These are phyloP conservation scores for Paecilomyces variotii DNA, from an alignment of 2,329 filamentous ascomycete species.

Conservation along the genomic window DNA sequence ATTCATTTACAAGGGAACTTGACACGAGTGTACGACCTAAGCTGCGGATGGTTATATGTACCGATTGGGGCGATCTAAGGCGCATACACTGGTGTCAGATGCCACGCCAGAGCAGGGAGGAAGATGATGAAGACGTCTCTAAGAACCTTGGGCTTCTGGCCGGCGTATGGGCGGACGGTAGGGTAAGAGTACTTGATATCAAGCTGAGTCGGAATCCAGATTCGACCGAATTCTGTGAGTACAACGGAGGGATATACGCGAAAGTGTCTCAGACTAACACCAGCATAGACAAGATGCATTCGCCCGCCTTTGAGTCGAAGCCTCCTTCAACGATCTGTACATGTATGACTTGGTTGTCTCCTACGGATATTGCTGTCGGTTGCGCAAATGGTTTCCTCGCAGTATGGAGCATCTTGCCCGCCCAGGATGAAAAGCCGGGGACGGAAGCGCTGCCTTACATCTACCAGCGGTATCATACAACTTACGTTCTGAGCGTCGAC, in stretches of 20 bases:
- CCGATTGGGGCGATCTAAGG: slow-evolving; percentile 49
- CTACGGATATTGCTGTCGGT: slow-evolving; percentile 46
- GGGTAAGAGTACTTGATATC: slow-evolving; percentile 48
- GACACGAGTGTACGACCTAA: slow-evolving; percentile 37
- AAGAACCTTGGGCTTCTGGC: slow-evolving; percentile 46
- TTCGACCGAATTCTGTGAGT: slow-evolving; percentile 26
- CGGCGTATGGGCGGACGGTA: slow-evolving; percentile 52
- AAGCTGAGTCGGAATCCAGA: slow-evolving; percentile 19
- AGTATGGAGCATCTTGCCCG: slow-evolving; percentile 41
- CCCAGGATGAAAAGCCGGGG: slow-evolving; percentile 4
- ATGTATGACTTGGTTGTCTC: slow-evolving; percentile 50
- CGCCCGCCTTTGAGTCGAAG: slow-evolving; percentile 43
- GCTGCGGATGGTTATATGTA: slow-evolving; percentile 46
- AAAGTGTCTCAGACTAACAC: background rate
- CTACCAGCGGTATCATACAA: slow-evolving; percentile 28
- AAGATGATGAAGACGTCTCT: slow-evolving; percentile 20
- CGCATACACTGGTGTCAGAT: slow-evolving; percentile 51
- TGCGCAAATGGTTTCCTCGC: slow-evolving; percentile 50
- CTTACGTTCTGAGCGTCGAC: slow-evolving; percentile 30
- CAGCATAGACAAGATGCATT: slow-evolving; percentile 33
- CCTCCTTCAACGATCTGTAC: slow-evolving; percentile 48
- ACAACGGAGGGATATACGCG: background rate
- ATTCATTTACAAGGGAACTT: slow-evolving; percentile 27
- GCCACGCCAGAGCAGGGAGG: slow-evolving; percentile 20
- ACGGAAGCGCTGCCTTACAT: slow-evolving; percentile 24